Evolutionary conservation across 2,329 filamentous ascomycete species (phyloP).

Genomic region (Anthostomella pinea): DNA sequence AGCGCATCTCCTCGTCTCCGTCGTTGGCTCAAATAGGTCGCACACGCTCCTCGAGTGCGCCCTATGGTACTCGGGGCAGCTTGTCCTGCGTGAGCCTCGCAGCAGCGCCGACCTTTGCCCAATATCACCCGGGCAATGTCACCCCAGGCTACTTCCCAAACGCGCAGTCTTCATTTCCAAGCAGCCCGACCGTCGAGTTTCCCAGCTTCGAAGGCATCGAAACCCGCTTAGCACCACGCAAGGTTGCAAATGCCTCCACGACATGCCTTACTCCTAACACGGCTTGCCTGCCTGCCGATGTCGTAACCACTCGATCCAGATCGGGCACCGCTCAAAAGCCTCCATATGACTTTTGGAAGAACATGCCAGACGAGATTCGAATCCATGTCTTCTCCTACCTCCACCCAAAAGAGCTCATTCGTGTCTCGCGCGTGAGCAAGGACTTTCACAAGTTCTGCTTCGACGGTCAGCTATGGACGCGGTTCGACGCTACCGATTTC

Average conservation of each 20-base stretch:
- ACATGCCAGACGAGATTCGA: conserved; percentile 79
- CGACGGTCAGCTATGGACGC: conserved; percentile 90
- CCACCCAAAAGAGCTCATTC: conserved; percentile 75
- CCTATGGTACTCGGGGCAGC: conserved; percentile 55
- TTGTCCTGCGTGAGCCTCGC: conserved; percentile 56
- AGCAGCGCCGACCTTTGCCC: conserved; percentile 39
- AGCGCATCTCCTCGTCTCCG: conserved; percentile 78
- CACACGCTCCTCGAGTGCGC: conserved; percentile 64
- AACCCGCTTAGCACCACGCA: conserved; percentile 52
- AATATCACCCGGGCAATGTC: conserved; percentile 31
- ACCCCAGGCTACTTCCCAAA: conserved; percentile 32
- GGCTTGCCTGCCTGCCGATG: conserved; percentile 61
- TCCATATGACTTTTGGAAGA: conserved; percentile 69
- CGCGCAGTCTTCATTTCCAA: conserved; percentile 37
- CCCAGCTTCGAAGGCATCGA: conserved; percentile 41
- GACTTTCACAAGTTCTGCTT: conserved; percentile 81
- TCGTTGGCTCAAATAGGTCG: conserved; percentile 64
- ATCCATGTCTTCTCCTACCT: conserved; percentile 75
- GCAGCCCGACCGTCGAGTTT: conserved; percentile 40
- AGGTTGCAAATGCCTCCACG: conserved; percentile 48
- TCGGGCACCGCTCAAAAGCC: conserved; percentile 30
- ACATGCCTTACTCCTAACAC: conserved; percentile 44
- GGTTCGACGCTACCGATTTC: conserved; percentile 79
- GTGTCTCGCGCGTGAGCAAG: conserved; percentile 73
- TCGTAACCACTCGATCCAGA: conserved; percentile 45